Base-by-base conservation (phyloP, 768 basidiomycete species). In the Mrakia blollopis region DNA sequence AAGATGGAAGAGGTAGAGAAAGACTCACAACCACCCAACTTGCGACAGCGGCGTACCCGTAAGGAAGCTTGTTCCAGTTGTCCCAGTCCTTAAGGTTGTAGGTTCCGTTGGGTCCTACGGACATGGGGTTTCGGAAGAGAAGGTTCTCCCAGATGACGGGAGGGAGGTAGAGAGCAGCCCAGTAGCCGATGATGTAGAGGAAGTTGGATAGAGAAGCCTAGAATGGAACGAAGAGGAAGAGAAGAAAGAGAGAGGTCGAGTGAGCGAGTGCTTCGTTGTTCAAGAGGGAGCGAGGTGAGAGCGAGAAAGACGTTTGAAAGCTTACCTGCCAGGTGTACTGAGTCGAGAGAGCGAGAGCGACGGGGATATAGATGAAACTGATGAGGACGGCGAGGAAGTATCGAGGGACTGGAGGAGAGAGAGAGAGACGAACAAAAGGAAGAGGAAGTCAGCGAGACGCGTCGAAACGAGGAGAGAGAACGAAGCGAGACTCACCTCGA, bases 331-430 rank as follows among this genome's bases (percentile, higher is more conserved):
- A 68, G 11, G 72, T 67, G 23, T 67, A 72, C 25, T 69, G 39
- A 30, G 63, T 32, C 18, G 76, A 77, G 13, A 77, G 76, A 37
- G 76, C 76, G 25, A 77, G 72, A 9, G 76, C 76, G 71, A 77
- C 63, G 28, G 18, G 79, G 21, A 86, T 88, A 74, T 73, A 91
- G 90, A 91, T 88, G 3, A 87, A 89, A 16, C 87, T 89, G 9
- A 89, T 89, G 68, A 91, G 79, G 18, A 92, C 79, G 8, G 88
- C 87, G 81, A 93, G 89, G 16, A 91, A 83, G 82, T 90, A 92
- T 80, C 91, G 86, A 1, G 91, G 91, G 10, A 92, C 86, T 77
- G 71, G 23, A 32, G 16, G 28, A 65, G 30, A 47, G 30, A 35
- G n/a, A n/a, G n/a, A n/a, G n/a, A n/a, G n/a, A n/a, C n/a, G n/a